These are phyloP conservation scores for Hibiscus trionum DNA, from an alignment of 345 rosid genomes.

Conservation along the genomic window DNA sequence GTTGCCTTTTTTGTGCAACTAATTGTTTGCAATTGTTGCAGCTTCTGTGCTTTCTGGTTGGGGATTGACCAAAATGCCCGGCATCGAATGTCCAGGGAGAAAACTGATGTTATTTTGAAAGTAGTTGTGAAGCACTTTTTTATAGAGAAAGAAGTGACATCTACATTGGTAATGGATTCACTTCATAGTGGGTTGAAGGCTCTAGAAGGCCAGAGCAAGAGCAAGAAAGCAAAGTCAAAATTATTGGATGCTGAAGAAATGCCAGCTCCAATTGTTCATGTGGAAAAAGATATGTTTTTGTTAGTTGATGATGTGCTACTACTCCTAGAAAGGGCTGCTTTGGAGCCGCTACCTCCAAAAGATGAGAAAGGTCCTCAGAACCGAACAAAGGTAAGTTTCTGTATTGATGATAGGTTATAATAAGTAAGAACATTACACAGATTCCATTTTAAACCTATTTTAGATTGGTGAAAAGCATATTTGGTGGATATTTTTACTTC, in stretches of 20 bases:
- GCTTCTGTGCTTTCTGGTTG: conserved; percentile 82
- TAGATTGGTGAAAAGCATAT: neutral
- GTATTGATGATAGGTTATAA: neutral
- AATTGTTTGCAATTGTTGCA: conserved; percentile 27
- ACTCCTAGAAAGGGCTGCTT: conserved; percentile 69
- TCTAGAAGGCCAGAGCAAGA: conserved; percentile 67
- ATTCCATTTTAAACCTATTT: neutral
- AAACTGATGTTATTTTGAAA: conserved; percentile 69
- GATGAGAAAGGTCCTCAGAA: conserved; percentile 82
- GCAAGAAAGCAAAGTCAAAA: conserved; percentile 51
- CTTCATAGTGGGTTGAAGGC: conserved; percentile 93
- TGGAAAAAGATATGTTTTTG: conserved; percentile 68
- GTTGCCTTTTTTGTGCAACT: neutral
- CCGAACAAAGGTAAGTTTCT: conserved; percentile 59
- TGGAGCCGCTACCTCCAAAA: conserved; percentile 75
- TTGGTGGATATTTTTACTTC: neutral
- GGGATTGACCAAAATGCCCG: conserved; percentile 65
- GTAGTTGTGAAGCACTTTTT: conserved; percentile 84
- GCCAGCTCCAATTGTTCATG: conserved; percentile 64
- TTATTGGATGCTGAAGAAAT: conserved; percentile 53
- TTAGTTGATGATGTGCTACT: conserved; percentile 76
- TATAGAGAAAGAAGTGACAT: conserved; percentile 84
- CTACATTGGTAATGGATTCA: conserved; percentile 98
- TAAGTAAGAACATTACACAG: neutral
- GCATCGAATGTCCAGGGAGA: conserved; percentile 76